Evolutionary conservation across 495 filamentous ascomycete genomes (phyloP), one percentile per base, ranked within the genome.

Genomic region (Pyronema omphalodes): DNA sequence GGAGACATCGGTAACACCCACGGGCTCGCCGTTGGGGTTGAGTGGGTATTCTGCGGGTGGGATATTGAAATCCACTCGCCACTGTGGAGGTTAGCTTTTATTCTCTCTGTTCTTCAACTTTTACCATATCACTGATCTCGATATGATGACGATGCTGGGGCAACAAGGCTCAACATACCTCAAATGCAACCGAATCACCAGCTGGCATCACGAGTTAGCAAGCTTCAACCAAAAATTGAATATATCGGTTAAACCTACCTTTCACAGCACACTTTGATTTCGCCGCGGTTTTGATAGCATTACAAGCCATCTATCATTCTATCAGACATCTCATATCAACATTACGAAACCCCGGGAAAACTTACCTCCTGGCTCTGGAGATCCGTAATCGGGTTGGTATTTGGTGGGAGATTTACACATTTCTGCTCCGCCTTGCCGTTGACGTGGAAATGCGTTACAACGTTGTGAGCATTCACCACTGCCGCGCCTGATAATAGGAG

Each of bases 1-100:
- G 37, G 71, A 74, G 3, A 57, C 57, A 66, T 83, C 81, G 44
- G 86, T 72, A 34, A 72, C 63, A 37, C 75, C 75, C 11, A 62
- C 51, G 7, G 51, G 59, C 35, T 55, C 57, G 5, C 35, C 48
- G 9, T 59, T 55, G 2, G 54, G 59, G 14, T 63, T 63, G 39
- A 63, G 60, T 0, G 60, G 60, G 34, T 57, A 59, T 44, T 59
- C 39, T 9, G 47, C 53, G 0, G 60, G 8, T 1, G 60, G 18
- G 19, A 59, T 57, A 3, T 54, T 51, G 7, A 33, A 46, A 29
- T 63, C 60, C 0, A 9, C 15, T 1, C 60, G 60, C 60, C 60
- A 63, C 54, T 29, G 23, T 29, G 23, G 5, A 29, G 23, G 23
- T 29, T 29, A 29, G 23, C 23, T 29, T 29, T 29, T 5, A 29